Evolutionary conservation across 768 basidiomycete genomes (phyloP).

Genomic region (Gloeopeniophorella convolvens): DNA sequence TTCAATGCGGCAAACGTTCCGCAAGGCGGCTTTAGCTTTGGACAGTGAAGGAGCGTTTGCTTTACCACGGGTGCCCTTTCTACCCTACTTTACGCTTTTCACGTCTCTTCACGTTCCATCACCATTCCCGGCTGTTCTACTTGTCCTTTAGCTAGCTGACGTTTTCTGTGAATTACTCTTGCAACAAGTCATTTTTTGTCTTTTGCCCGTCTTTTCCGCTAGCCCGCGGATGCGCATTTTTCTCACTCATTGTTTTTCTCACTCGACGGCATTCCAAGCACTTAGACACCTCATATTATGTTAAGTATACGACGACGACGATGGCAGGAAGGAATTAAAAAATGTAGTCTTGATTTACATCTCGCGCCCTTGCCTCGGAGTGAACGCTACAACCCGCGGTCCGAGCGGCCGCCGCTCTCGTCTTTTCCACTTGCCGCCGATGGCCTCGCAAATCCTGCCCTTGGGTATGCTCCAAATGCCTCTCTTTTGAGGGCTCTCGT

Average conservation of each 20-base stretch:
- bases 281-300: constrained; percentile 19
- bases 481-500: neutral
- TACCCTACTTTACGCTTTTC: constrained; percentile 6
- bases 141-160: constrained; percentile 9
- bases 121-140: constrained; percentile 14
- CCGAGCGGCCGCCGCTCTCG: neutral
- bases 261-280: constrained; percentile 17
- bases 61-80: neutral
- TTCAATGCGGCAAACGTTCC: constrained; percentile 87
- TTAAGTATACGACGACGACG: constrained; percentile 10
- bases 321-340: constrained; percentile 1
- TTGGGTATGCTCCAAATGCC: constrained; percentile 47
- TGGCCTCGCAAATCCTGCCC: constrained; percentile 95
- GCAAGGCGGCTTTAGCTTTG: constrained; percentile 95
- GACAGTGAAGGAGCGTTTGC: constrained; percentile 41
- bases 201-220: constrained; percentile 8
- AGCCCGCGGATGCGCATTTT: constrained; percentile 1
- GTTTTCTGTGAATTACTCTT: constrained; percentile 15
- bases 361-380: neutral
- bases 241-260: constrained; percentile 9
- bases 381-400: neutral
- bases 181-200: constrained; percentile 11
- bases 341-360: constrained; percentile 11
- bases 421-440: constrained; percentile 26
- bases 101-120: constrained; percentile 8